Conservation (phyloP, 1,284 basidiomycete genomes). For the Boletus mariae region DNA sequence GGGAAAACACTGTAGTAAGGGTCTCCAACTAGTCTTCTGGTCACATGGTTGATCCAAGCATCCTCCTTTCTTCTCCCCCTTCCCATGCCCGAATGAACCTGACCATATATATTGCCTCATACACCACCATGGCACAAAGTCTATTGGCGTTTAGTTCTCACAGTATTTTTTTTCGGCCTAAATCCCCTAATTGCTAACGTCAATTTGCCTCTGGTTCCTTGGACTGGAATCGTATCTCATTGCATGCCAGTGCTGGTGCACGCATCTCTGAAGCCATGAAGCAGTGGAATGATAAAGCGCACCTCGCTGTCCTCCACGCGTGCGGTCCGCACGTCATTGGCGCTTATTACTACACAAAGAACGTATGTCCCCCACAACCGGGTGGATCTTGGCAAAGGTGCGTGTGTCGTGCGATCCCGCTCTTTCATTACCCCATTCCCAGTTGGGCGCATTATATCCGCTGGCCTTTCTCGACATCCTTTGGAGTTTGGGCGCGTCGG, state of each 20-base stretch:
- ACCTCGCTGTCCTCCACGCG: neutral
- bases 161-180: neutral
- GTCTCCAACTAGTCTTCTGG: neutral
- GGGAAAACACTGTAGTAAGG: neutral
- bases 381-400: neutral
- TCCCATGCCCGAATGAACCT: neutral
- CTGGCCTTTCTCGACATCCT: neutral
- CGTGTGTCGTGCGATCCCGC: neutral
- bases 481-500: neutral
- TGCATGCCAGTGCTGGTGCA: neutral
- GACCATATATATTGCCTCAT: neutral
- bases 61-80: neutral
- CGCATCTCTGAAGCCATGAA: neutral
- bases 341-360: neutral
- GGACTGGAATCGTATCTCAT: neutral
- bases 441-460: neutral
- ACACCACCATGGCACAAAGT: constrained; percentile 1
- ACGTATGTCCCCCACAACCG: neutral
- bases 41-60: neutral
- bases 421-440: neutral
- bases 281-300: neutral
- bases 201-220: constrained; percentile 6
- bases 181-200: constrained; percentile 1
- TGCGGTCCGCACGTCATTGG: neutral
- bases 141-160: constrained; percentile 1